Percentiles rank a stretch among this genome's conserved stretches.
These are phyloP conservation scores for Salix exigua DNA, from an alignment of 345 rosid genomes.

Conservation along the genomic window DNA sequence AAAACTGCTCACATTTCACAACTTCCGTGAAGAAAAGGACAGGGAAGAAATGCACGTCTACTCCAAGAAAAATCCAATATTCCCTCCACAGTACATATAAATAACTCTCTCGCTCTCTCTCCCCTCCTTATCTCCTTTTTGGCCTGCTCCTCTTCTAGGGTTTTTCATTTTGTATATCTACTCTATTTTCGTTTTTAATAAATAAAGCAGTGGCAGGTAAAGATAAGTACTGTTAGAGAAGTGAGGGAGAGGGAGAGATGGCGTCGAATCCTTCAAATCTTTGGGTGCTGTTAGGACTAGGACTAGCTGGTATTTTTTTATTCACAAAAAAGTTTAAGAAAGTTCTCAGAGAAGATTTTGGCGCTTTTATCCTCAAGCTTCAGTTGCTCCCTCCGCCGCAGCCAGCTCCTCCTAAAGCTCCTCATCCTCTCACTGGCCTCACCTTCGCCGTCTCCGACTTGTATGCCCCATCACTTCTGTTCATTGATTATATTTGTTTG, in stretches of 20 bases:
- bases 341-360: constrained; percentile 67
- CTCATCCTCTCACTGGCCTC: constrained; percentile 88
- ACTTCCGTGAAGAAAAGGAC: no score
- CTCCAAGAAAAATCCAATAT: not conserved
- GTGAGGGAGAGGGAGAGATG: constrained; percentile 20
- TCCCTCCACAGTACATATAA: not conserved
- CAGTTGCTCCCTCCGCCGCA: constrained; percentile 90
- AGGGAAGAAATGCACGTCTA: no score
- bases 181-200: not conserved
- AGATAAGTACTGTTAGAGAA: not conserved
- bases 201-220: not conserved
- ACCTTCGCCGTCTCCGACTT: constrained; percentile 80
- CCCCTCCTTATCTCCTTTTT: not conserved
- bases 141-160: not conserved
- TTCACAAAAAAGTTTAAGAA: constrained; percentile 63
- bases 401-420: constrained; percentile 97
- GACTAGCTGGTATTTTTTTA: constrained; percentile 72
- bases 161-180: not conserved
- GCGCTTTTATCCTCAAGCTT: constrained; percentile 78
- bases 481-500: not conserved
- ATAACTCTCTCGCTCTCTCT: not conserved
- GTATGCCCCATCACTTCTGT: constrained; percentile 27
- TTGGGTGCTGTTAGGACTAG: constrained; percentile 82
- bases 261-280: constrained; percentile 68
- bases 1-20: no score